Base-by-base conservation (phyloP, 1,284 basidiomycete genomes). In the Leucoagaricus sp. region DNA sequence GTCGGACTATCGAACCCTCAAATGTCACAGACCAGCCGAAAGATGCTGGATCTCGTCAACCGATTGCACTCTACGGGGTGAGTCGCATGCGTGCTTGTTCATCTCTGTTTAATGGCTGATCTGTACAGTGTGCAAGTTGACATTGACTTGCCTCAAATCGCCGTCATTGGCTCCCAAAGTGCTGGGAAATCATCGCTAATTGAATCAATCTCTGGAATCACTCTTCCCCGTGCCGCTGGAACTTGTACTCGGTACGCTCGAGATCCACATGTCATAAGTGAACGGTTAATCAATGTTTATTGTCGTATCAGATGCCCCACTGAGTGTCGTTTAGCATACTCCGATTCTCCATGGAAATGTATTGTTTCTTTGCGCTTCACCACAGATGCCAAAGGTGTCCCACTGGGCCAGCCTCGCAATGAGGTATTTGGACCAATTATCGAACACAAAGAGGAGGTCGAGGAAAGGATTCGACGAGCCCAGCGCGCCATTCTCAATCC, bases 101-200 rank as follows among this genome's bases (percentile, higher is more conserved):
- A 7, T 8, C 6, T 23, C 3, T 10, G 8, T 8, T 13, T 7
- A 17, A 33, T 25, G 2, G 6, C 21, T 34, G 15, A 34, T 26
- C 34, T 19, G 34, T 31, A 51, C 51, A 88, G 86, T 0, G 80
- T 85, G 0, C 81, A 86, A 60, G 72, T 79, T 0, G 86, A 89
- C 48, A 81, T 90, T 2, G 86, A 89, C 62, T 69, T 89, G 0
- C 88, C 89, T 0, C 77, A 82, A 62, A 87, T 90, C 13, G 86
- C 83, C 0, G 87, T 86, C 46, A 80, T 89, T 5, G 86, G 86
- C 0, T 77, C 75, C 4, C 86, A 89, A 60, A 87, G 84, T 52
- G 84, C 85, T 0, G 89, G 89, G 0, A 91, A 91, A 60, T 88
- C 86, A 0, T 89, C 86, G 0, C 73, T 90, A 1, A 88, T 91